These are phyloP conservation scores for Litchi chinensis DNA, from an alignment of 345 rosid genomes.

Conservation along the genomic window DNA sequence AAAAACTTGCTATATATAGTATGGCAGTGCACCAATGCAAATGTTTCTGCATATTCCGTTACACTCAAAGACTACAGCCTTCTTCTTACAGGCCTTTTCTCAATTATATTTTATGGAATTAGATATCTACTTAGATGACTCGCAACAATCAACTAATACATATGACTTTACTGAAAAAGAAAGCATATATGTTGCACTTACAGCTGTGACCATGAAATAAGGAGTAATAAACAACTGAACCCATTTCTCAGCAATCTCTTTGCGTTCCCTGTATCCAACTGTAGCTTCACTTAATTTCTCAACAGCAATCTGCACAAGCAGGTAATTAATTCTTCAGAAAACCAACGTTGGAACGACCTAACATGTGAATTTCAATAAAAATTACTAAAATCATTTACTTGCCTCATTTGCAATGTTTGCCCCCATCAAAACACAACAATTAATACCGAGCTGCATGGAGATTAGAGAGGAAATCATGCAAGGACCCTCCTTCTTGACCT, in stretches of 20 bases:
- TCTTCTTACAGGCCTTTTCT: background rate
- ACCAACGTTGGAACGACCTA: background rate
- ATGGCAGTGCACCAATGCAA: background rate
- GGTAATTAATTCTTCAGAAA: conserved; percentile 3
- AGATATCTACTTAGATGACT: background rate
- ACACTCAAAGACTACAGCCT: background rate
- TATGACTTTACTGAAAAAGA: background rate
- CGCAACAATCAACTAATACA: background rate
- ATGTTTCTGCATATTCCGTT: background rate
- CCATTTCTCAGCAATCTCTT: conserved; percentile 78
- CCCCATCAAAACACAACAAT: conserved; percentile 93
- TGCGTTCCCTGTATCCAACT: conserved; percentile 74
- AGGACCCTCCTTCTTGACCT: conserved; percentile 92
- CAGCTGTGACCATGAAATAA: conserved; percentile 83
- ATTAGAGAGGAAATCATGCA: conserved; percentile 88
- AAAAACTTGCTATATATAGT: background rate
- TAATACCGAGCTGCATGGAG: conserved; percentile 67
- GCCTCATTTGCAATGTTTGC: conserved; percentile 98
- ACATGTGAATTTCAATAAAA: background rate
- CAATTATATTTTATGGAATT: background rate
- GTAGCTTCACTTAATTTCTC: conserved; percentile 98
- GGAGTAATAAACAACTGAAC: conserved; percentile 84
- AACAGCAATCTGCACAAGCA: conserved; percentile 67
- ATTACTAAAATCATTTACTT: conserved; percentile 10
- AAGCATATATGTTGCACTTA: conserved; percentile 35